phyloP scores from a whole-genome alignment of 805 yeast species.

The Zygosaccharomyces siamensis region DNA sequence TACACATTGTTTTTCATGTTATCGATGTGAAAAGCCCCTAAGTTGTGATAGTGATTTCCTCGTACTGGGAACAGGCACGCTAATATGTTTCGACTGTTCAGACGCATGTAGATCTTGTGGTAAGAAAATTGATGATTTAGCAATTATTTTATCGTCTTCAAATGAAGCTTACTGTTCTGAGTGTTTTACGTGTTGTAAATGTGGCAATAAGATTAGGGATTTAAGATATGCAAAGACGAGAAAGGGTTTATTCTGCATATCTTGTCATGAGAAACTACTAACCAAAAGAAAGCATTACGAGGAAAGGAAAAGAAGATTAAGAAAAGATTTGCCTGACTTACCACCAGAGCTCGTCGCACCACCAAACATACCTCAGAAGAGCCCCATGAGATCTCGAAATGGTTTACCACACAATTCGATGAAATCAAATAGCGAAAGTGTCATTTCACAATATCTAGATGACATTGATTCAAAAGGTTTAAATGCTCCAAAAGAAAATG shows the following conservation, averaged over 20 bases:
- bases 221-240: slow-evolving; percentile 87
- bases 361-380: slow-evolving; percentile 19
- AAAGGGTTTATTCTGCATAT: slow-evolving; percentile 89
- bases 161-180: slow-evolving; percentile 90
- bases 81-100: slow-evolving; percentile 89
- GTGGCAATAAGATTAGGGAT: slow-evolving; percentile 82
- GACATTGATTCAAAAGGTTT: slow-evolving; percentile 14
- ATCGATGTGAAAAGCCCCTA: slow-evolving; percentile 69
- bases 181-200: slow-evolving; percentile 86
- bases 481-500: slow-evolving; percentile 3
- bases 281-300: slow-evolving; percentile 59
- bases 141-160: slow-evolving; percentile 78
- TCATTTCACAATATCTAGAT: slow-evolving; percentile 24
- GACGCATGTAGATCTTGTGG: slow-evolving; percentile 82
- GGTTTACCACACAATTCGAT: slow-evolving; percentile 4
- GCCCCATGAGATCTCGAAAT: slow-evolving; percentile 19
- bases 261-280: slow-evolving; percentile 78
- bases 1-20: slow-evolving; percentile 84
- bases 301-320: slow-evolving; percentile 28
- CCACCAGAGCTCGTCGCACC: slow-evolving; percentile 11
- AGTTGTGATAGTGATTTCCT: slow-evolving; percentile 87
- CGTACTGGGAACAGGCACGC: slow-evolving; percentile 86
- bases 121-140: slow-evolving; percentile 85
- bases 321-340: slow-evolving; percentile 24
- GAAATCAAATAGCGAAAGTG: slow-evolving; percentile 20